Evolutionary conservation across 805 yeast genomes (phyloP).

Genomic region (Candida hungchunana): DNA sequence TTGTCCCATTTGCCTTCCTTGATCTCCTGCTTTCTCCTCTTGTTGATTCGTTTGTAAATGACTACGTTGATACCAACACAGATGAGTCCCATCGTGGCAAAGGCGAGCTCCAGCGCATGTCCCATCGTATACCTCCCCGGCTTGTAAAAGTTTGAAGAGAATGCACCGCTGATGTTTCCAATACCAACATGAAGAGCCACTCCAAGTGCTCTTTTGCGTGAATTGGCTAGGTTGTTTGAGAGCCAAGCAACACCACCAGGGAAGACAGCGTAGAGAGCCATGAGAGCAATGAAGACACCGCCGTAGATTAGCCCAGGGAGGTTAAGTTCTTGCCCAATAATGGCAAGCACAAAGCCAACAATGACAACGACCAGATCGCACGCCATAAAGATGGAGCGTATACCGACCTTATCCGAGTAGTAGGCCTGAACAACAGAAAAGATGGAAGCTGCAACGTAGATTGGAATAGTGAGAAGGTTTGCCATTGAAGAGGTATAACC

Average conservation of each 20-base stretch:
- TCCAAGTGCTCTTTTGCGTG: conserved; percentile 35
- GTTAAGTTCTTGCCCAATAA: conserved; percentile 27
- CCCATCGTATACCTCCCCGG: conserved; percentile 31
- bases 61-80: too few species aligned
- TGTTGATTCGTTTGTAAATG: too few species aligned
- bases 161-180: conserved; percentile 36
- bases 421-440: conserved; percentile 16
- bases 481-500: conserved; percentile 24
- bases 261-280: conserved; percentile 31
- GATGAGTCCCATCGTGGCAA: conserved; percentile 30
- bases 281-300: conserved; percentile 29
- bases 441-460: conserved; percentile 12
- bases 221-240: conserved; percentile 34
- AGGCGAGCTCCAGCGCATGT: conserved; percentile 31
- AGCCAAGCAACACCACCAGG: conserved; percentile 36
- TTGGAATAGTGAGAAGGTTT: conserved; percentile 25
- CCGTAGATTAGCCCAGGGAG: conserved; percentile 27
- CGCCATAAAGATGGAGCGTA: conserved; percentile 30
- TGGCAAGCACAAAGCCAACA: conserved; percentile 32
- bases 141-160: conserved; percentile 32
- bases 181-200: conserved; percentile 37
- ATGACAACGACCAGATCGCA: conserved; percentile 28
- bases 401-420: conserved; percentile 21
- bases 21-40: too few species aligned
- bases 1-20: too few species aligned